Evolutionary conservation across 2,329 filamentous ascomycete genomes (phyloP), one percentile per base, ranked within the genome.

Genomic region (Coniochaeta hoffmannii): DNA sequence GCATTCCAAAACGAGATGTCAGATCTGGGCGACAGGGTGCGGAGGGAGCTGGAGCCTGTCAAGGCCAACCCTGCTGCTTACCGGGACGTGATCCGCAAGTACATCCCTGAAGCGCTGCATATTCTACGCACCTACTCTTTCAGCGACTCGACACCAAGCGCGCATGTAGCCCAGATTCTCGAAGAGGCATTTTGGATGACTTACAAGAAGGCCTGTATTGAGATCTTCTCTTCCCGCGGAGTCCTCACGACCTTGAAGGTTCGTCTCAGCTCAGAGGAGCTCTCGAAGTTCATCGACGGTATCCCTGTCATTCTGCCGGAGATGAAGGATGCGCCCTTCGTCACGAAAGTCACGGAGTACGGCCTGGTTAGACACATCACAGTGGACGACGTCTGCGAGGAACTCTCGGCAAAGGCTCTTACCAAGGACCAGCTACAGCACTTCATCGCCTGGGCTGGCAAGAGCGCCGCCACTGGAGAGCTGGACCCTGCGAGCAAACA

Each of bases 151-250:
- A 97, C 95, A 0, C 94, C 94, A 1, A 95, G 89, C 59, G 81
- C 81, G 0, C 81, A 89, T 58, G 88, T 97, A 19, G 90, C 91
- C 0, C 85, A 90, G 65, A 87, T 90, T 58, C 90, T 99, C 54
- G 92, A 97, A 65, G 90, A 97, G 70, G 89, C 91, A 0, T 99
- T 99, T 68, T 99, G 94, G 94, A 95, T 85, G 34, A 92, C 90
- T 59, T 94, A 89, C 65, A 87, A 84, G 66, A 87, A 87, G 60
- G 85, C 90, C 2, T 87, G 83, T 0, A 90, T 97, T 56, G 92
- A 97, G 65, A 81, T 97, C 7, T 85, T 95, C 61, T 97, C 92
- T 1, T 96, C 88, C 19, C 84, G 87, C 57, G 95, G 95, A 55
- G 86, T 99, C 7, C 77, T 97, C 54, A 83, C 88, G n/a, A 95